A percentile compares a stretch with the other conserved stretches of the same genome.
These are phyloP conservation scores for Cucumis melo DNA, from an alignment of 306 rosid species.

Conservation along the genomic window DNA sequence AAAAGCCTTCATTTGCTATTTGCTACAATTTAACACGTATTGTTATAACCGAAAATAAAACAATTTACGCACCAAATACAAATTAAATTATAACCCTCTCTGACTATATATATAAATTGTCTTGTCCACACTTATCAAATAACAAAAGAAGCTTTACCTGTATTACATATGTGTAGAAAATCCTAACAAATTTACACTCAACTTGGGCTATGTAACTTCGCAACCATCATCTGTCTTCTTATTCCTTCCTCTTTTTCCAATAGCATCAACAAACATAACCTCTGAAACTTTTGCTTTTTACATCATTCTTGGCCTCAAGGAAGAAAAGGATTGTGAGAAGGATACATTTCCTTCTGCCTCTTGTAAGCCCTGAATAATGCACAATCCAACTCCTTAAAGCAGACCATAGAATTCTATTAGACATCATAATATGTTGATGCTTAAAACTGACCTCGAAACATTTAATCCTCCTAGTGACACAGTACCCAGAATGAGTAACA, in stretches of 20 bases:
- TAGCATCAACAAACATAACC: background rate
- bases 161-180: too few relatives aligned
- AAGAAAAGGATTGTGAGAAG: slow-evolving; percentile 67
- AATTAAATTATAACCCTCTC: too few relatives aligned
- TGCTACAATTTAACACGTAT: too few relatives aligned
- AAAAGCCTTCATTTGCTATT: too few relatives aligned
- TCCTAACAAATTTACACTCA: background rate
- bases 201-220: background rate
- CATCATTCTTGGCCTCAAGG: background rate
- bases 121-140: too few relatives aligned
- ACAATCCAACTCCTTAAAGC: background rate
- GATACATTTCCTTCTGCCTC: slow-evolving; percentile 50
- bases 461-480: slow-evolving; percentile 51
- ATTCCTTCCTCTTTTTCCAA: background rate
- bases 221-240: background rate
- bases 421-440: background rate
- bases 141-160: too few relatives aligned
- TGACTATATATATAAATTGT: too few relatives aligned
- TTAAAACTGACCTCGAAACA: slow-evolving; percentile 38
- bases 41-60: too few relatives aligned
- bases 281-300: background rate
- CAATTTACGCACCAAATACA: too few relatives aligned
- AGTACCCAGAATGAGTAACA: slow-evolving; percentile 50
- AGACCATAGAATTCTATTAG: background rate
- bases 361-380: slow-evolving; percentile 44